Percentiles rank a stretch among this genome's conserved stretches.
Evolutionary conservation across 352 stramenopile genomes (phyloP).

Genomic region (Thraustochytrium striatum): DNA sequence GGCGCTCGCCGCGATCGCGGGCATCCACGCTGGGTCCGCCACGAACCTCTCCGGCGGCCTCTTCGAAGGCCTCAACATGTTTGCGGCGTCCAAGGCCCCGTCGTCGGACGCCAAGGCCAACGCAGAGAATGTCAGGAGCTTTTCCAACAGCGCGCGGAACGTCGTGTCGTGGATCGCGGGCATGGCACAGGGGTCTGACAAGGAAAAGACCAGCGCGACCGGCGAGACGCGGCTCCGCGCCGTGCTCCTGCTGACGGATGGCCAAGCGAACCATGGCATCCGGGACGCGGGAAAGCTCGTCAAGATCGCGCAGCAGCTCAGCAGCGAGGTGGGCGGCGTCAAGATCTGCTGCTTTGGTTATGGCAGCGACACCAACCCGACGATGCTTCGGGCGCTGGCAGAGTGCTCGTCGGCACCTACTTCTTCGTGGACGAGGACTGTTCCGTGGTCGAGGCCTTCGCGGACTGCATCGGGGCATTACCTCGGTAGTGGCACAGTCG

Average conservation of each 20-base stretch:
- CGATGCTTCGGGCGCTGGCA: constrained; percentile 57
- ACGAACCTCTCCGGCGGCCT: constrained; percentile 64
- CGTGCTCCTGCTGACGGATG: constrained; percentile 65
- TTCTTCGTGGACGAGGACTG: constrained; percentile 54
- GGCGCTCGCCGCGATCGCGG: constrained; percentile 53
- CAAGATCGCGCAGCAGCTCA: background rate
- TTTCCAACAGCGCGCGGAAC: background rate
- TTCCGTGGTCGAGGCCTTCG: constrained; percentile 58
- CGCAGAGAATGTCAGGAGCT: no score
- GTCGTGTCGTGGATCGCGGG: background rate
- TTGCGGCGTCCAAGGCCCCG: no score
- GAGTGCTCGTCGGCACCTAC: constrained; percentile 57
- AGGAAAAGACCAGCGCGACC: background rate
- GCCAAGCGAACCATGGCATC: constrained; percentile 61
- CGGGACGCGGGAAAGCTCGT: constrained; percentile 26
- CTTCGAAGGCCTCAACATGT: constrained; percentile 54
- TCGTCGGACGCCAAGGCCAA: no score
- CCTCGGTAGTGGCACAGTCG: constrained; percentile 63
- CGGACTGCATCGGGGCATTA: constrained; percentile 64
- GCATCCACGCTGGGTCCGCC: constrained; percentile 53
- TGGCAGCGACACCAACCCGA: constrained; percentile 57
- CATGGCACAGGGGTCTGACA: background rate
- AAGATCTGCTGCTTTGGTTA: constrained; percentile 65
- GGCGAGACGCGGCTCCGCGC: constrained; percentile 53
- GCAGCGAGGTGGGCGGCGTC: background rate